Base-by-base conservation (phyloP, 1,284 basidiomycete species). In the Heliocybe sulcata region DNA sequence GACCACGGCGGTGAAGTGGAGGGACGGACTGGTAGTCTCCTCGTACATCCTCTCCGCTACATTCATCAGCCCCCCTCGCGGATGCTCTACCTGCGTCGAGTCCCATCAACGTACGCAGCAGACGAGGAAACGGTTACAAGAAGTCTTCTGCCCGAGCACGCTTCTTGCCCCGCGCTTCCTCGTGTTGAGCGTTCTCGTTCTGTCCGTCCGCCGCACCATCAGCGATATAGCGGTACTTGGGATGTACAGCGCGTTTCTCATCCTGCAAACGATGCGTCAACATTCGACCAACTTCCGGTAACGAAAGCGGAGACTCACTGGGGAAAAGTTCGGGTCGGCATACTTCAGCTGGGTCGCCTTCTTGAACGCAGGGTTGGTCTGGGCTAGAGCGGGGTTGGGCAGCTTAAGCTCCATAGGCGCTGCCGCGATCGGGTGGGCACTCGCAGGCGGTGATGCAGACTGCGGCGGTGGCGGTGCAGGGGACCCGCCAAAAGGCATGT, bases 131-230 rank as follows among this genome's bases (percentile, higher is more conserved):
- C n/a, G 22, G 47, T 62, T 68, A 89, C 60, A 89, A 69, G 67
- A 87, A 90, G 66, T 90, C 88, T 70, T 90, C 87, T 12, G 87
- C 88, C 60, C 87, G 73, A 33, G 87, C 85, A 54, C 87, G 75
- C 67, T 90, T 90, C 74, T 84, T 88, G 52, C 87, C 87, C 58
- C 85, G 76, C 56, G 79, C 71, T 62, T 87, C 85, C 58, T 87
- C 84, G 26, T 59, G 55, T 48, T 69, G 63, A 55, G 63, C 45
- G 52, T 60, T 55, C 59, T 53, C 69, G 60, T 64, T 61, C 56
- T 71, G 70, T 53, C 67, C 67, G 31, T 59, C 69, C 59, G 70
- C 69, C 62, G 75, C 76, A 12, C 11, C 47, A 29, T 25, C 11
- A 12, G 47, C 10, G 23, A 76, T 68, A 67, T 81, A 80, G 61